Evolutionary conservation across 805 yeast species (phyloP), one percentile per base, ranked within the genome.

Genomic region (Saturnispora diversa): DNA sequence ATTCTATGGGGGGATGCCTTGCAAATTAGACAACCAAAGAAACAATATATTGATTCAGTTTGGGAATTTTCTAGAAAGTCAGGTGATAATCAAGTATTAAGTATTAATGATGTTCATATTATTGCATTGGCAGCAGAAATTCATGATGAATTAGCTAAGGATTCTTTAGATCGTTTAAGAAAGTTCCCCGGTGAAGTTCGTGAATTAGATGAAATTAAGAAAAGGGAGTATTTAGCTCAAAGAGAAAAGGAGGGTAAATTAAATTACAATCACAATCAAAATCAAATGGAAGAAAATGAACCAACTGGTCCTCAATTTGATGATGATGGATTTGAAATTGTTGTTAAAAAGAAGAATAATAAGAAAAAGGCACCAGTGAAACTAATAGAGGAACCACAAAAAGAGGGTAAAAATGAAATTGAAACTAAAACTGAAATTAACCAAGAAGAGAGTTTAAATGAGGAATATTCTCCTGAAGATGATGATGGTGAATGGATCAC

Each of bases 401-500:
- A 44, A 21, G 35, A 13, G n/a, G 31, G 31, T 8, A 21, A 20
- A 10, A 15, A 35, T 28, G 13, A 37, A 21, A 29, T 27, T 31
- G 37, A 35, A 37, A 23, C 37, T 5, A 34, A 38, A 32, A 22
- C 30, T 16, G 11, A 27, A 29, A 13, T n/a, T 7, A 24, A 35
- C 23, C 33, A 21, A 4, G 43, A 35, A n/a, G 20, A 25, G 5
- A 48, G 44, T 4, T 35, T 40, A 22, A 34, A 34, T 8, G 35
- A 42, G 20, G 79, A 74, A 32, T 83, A 72, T 16, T 74, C 69
- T 23, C 80, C 79, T 34, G 88, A 78, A 41, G 90, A 83, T 42
- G 95, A 84, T 46, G 87, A 77, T 41, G 85, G 80, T 29, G 83
- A 75, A 30, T 92, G 98, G 98, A 92, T 92, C 51, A 84, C 95